These are phyloP conservation scores for Symbiotaphrina buchneri DNA, from an alignment of 495 filamentous ascomycete genomes.

Conservation along the genomic window DNA sequence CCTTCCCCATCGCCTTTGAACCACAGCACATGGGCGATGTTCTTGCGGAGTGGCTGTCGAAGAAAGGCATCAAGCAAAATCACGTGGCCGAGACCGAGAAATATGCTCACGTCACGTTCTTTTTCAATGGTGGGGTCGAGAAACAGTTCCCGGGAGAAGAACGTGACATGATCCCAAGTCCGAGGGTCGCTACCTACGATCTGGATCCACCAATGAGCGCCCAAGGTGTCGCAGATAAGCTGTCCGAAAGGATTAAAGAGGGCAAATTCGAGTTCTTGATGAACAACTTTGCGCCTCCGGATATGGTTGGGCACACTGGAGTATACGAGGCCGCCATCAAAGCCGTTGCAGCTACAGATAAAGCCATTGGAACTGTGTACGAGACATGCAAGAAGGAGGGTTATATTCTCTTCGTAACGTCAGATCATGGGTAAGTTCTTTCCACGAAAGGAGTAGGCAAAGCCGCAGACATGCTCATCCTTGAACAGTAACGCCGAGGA, in stretches of 20 bases:
- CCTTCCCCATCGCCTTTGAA: slow-evolving; percentile 81
- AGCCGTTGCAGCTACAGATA: slow-evolving; percentile 67
- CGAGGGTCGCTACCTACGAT: slow-evolving; percentile 87
- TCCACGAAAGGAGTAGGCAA: not conserved
- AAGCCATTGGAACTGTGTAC: slow-evolving; percentile 77
- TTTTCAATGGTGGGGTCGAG: slow-evolving; percentile 98
- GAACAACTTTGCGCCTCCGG: slow-evolving; percentile 99
- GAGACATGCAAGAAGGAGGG: slow-evolving; percentile 82
- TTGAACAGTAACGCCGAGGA: slow-evolving; percentile 91
- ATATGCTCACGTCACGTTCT: slow-evolving; percentile 98
- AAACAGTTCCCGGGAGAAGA: slow-evolving; percentile 84
- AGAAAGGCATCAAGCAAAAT: slow-evolving; percentile 72
- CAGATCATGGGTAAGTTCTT: slow-evolving; percentile 60
- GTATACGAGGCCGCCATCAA: slow-evolving; percentile 91
- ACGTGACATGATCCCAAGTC: slow-evolving; percentile 51
- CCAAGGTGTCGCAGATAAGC: slow-evolving; percentile 64
- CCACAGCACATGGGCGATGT: slow-evolving; percentile 95
- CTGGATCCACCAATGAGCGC: slow-evolving; percentile 93
- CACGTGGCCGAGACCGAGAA: slow-evolving; percentile 98
- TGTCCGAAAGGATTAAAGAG: slow-evolving; percentile 60
- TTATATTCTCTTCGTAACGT: slow-evolving; percentile 82
- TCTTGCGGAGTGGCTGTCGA: slow-evolving; percentile 81
- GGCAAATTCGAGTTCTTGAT: slow-evolving; percentile 83
- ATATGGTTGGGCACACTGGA: slow-evolving; percentile 98
- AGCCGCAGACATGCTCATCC: slow-evolving; percentile 1